phyloP scores from a whole-genome alignment of 495 filamentous ascomycete genomes.

The Immersiella caudata region DNA sequence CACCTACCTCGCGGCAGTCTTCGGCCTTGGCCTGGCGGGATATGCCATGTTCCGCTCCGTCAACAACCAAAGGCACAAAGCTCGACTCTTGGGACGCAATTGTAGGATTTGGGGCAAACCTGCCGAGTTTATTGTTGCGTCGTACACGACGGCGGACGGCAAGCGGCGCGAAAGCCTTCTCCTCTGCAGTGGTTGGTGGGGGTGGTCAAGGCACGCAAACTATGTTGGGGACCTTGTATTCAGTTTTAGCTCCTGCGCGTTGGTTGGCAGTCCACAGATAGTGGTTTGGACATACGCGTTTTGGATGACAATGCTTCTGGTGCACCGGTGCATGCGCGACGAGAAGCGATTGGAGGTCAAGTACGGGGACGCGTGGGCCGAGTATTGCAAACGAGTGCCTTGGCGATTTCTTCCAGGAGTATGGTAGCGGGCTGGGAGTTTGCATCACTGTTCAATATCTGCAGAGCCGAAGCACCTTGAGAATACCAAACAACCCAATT shows the following conservation, averaged over 20 bases:
- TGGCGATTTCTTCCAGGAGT: slow-evolving; percentile 18
- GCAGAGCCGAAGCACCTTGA: too few relatives aligned
- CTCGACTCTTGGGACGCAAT: slow-evolving; percentile 35
- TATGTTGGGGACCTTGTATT: slow-evolving; percentile 53
- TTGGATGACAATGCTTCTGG: slow-evolving; percentile 38
- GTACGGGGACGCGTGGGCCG: slow-evolving; percentile 17
- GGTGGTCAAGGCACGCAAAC: slow-evolving; percentile 51
- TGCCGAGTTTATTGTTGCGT: slow-evolving; percentile 37
- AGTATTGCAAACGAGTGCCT: slow-evolving; percentile 28
- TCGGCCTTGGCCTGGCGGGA: slow-evolving; percentile 39
- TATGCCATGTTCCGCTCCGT: slow-evolving; percentile 51
- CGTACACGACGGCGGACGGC: slow-evolving; percentile 42
- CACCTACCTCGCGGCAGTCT: slow-evolving; percentile 33
- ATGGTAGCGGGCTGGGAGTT: slow-evolving; percentile 8
- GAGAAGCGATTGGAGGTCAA: slow-evolving; percentile 49
- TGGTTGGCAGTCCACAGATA: slow-evolving; percentile 42
- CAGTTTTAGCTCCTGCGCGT: slow-evolving; percentile 47
- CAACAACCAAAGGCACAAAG: slow-evolving; percentile 53
- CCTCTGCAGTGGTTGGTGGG: slow-evolving; percentile 56
- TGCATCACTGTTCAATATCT: too few relatives aligned
- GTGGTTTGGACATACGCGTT: slow-evolving; percentile 54
- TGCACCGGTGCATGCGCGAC: slow-evolving; percentile 11
- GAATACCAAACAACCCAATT: too few relatives aligned
- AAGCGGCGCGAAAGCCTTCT: slow-evolving; percentile 44
- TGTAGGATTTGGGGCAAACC: slow-evolving; percentile 42